phyloP scores from a whole-genome alignment of 1,284 basidiomycete species.

The Golubevia sp. region DNA sequence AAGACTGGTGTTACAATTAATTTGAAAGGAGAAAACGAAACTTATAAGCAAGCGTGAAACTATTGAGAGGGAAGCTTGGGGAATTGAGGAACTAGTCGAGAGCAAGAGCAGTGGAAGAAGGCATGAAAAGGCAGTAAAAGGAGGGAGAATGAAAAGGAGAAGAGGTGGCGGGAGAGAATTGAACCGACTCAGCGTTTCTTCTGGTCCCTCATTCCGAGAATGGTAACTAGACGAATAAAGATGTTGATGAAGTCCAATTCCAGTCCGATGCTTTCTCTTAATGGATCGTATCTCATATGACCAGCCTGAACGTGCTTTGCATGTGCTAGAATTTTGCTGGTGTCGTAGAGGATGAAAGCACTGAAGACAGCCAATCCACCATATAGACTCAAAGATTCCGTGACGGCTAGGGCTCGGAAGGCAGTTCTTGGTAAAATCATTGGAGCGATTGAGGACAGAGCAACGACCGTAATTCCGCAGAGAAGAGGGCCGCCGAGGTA shows the following conservation, averaged over 20 bases:
- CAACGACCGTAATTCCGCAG: constrained; percentile 80
- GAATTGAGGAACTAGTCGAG: no score
- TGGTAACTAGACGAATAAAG: constrained; percentile 24
- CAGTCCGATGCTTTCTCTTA: constrained; percentile 75
- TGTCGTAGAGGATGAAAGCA: constrained; percentile 84
- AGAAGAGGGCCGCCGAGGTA: constrained; percentile 73
- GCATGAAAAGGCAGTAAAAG: no score
- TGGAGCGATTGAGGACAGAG: constrained; percentile 80
- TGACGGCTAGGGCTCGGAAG: constrained; percentile 74
- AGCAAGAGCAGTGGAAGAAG: no score
- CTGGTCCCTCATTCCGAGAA: neutral
- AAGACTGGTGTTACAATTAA: no score
- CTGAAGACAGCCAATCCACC: constrained; percentile 85
- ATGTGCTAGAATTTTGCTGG: constrained; percentile 78
- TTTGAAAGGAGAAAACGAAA: no score
- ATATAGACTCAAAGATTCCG: constrained; percentile 76
- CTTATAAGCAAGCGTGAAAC: no score
- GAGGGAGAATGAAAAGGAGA: no score
- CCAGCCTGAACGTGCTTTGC: constrained; percentile 76
- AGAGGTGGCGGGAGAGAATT: no score
- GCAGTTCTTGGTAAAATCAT: constrained; percentile 80
- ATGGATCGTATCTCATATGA: constrained; percentile 72
- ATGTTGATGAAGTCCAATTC: constrained; percentile 82
- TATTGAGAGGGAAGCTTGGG: no score
- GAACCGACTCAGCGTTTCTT: no score